These are phyloP conservation scores for Glonium stellatum DNA, from an alignment of 495 filamentous ascomycete genomes.

Conservation along the genomic window DNA sequence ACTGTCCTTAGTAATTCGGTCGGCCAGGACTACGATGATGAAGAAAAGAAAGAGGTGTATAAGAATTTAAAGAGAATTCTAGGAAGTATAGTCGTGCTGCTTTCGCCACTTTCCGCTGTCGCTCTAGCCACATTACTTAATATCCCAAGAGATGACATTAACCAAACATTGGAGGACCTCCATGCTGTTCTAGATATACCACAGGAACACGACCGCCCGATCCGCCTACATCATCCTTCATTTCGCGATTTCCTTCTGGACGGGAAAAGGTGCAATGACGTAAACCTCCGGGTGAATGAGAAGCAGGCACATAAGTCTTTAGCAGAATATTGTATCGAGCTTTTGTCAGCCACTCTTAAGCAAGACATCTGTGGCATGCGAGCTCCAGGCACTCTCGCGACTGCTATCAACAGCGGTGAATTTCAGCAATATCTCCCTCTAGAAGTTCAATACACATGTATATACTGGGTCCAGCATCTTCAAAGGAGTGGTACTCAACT, in stretches of 20 bases:
- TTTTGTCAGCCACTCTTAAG: constrained; percentile 27
- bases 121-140: constrained; percentile 1
- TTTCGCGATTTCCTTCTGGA: constrained; percentile 47
- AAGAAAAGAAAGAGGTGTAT: constrained; percentile 3
- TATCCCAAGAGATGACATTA: neutral
- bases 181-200: constrained; percentile 37
- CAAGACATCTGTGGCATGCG: constrained; percentile 38
- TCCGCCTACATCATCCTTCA: constrained; percentile 43
- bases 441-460: constrained; percentile 4
- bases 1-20: constrained; percentile 17
- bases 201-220: constrained; percentile 20
- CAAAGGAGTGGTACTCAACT: constrained; percentile 2
- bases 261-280: constrained; percentile 17
- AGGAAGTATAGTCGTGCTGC: neutral
- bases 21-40: constrained; percentile 7
- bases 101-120: neutral
- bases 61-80: neutral
- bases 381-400: neutral
- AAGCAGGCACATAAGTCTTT: constrained; percentile 32
- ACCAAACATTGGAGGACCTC: constrained; percentile 9
- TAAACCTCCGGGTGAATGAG: constrained; percentile 38
- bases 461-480: constrained; percentile 8
- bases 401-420: neutral
- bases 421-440: constrained; percentile 1
- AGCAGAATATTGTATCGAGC: constrained; percentile 30